Percentiles rank a stretch among this genome's conserved stretches.
phyloP scores from a whole-genome alignment of 2,329 filamentous ascomycete genomes.

The Clonostachys solani region DNA sequence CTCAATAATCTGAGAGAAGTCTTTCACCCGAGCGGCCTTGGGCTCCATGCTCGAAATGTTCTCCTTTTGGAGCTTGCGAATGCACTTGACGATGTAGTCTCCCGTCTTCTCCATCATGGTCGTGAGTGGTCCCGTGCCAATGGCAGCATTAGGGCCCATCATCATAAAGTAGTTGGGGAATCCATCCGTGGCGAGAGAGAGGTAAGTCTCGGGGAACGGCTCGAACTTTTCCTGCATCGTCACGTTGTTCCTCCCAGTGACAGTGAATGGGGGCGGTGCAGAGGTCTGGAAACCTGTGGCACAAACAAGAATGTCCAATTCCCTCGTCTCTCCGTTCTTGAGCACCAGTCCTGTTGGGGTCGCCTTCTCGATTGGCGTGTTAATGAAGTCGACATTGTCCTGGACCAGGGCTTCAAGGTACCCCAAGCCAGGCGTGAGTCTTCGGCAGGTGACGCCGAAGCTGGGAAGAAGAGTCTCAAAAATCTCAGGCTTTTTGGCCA shows the following conservation, averaged over 20 bases:
- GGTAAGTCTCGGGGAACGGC: conserved; percentile 37
- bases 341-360: conserved; percentile 45
- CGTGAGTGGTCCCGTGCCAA: conserved; percentile 40
- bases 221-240: conserved; percentile 39
- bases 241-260: conserved; percentile 39
- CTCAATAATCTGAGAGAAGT: conserved; percentile 43
- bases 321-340: conserved; percentile 35
- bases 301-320: conserved; percentile 51
- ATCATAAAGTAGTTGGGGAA: conserved; percentile 33
- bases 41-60: conserved; percentile 31
- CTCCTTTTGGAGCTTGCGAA: conserved; percentile 39
- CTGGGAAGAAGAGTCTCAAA: conserved; percentile 12
- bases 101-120: conserved; percentile 47
- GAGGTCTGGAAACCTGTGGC: conserved; percentile 49
- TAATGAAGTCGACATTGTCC: conserved; percentile 40
- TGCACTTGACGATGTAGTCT: conserved; percentile 41
- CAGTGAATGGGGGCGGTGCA: conserved; percentile 9
- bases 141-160: conserved; percentile 29
- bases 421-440: conserved; percentile 42
- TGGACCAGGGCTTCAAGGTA: conserved; percentile 39
- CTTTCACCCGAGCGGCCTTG: conserved; percentile 12
- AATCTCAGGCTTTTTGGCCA: conserved; percentile 35
- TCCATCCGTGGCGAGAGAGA: conserved; percentile 42
- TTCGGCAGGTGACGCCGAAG: conserved; percentile 33
- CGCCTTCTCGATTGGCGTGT: conserved; percentile 36